phyloP scores from a whole-genome alignment of 1,139 yeast genomes.

The Casaregolazyma suthepensis region DNA sequence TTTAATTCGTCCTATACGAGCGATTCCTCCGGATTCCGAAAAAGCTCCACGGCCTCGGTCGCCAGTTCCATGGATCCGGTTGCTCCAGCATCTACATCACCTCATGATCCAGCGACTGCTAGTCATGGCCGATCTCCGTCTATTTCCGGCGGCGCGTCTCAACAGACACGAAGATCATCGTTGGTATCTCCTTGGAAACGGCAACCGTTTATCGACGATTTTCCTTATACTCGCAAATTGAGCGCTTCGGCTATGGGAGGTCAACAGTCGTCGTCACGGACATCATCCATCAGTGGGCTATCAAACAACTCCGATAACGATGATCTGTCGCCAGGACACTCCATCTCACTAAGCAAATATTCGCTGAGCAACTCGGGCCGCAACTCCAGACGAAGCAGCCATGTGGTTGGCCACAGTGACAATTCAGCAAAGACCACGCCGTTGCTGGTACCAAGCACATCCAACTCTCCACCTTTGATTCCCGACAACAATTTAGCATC shows the following conservation, averaged over 20 bases:
- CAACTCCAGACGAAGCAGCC: conserved; percentile 27
- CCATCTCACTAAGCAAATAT: conserved; percentile 27
- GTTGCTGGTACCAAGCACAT: conserved; percentile 1
- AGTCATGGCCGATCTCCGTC: not conserved
- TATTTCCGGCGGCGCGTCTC: not conserved
- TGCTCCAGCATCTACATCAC: conserved; percentile 17
- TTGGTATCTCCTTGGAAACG: conserved; percentile 9
- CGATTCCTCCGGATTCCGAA: conserved; percentile 28
- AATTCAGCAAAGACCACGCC: conserved; percentile 3
- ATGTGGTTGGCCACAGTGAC: conserved; percentile 16
- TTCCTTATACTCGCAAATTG: conserved; percentile 22
- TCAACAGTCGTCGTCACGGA: conserved; percentile 17
- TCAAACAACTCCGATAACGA: conserved; percentile 25
- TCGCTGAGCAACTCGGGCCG: conserved; percentile 21
- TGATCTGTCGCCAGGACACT: conserved; percentile 25
- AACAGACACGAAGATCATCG: not conserved
- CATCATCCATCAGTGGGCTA: conserved; percentile 25
- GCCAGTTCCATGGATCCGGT: conserved; percentile 22
- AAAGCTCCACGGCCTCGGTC: conserved; percentile 22
- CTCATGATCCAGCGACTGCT: conserved; percentile 5
- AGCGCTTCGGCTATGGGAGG: conserved; percentile 14
- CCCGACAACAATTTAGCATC: not conserved
- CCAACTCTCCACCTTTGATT: not conserved
- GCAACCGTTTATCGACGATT: conserved; percentile 11
- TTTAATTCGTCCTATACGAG: conserved; percentile 30